A percentile compares a stretch with the other conserved stretches of the same genome.
These are phyloP conservation scores for Pythium apleroticum DNA, from an alignment of 352 stramenopile species.

Conservation along the genomic window DNA sequence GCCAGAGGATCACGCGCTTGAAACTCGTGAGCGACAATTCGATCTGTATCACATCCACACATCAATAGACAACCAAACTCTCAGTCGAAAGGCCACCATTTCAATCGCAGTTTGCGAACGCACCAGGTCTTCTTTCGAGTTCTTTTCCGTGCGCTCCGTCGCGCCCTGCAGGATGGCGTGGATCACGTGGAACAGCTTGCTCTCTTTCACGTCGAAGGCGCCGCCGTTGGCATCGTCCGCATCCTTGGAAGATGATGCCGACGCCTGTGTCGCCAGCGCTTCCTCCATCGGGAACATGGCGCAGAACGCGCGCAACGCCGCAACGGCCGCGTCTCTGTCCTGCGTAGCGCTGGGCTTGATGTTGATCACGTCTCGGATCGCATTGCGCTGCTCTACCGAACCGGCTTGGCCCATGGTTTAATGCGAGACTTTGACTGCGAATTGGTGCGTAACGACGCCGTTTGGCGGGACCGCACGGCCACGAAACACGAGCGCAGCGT, in stretches of 20 bases:
- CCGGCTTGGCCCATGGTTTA: slow-evolving; percentile 71
- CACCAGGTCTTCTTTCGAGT: slow-evolving; percentile 54
- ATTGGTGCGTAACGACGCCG: neutral
- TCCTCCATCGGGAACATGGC: slow-evolving; percentile 74
- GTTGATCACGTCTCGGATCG: slow-evolving; percentile 68
- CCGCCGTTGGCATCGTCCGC: slow-evolving; percentile 20
- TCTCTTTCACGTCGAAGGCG: slow-evolving; percentile 71
- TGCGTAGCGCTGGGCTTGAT: slow-evolving; percentile 38
- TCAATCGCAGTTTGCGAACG: slow-evolving; percentile 6
- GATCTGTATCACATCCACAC: slow-evolving; percentile 44
- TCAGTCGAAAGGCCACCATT: neutral
- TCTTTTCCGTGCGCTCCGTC: slow-evolving; percentile 53
- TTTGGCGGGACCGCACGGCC: neutral
- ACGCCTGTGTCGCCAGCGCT: slow-evolving; percentile 23
- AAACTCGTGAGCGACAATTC: slow-evolving; percentile 67
- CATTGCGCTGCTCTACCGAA: slow-evolving; percentile 78
- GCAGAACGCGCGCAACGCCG: slow-evolving; percentile 72
- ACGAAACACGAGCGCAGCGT: neutral
- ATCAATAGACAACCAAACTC: neutral
- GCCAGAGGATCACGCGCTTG: slow-evolving; percentile 73
- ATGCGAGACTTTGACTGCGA: neutral
- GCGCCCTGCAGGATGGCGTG: slow-evolving; percentile 67
- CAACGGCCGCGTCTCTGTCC: slow-evolving; percentile 44
- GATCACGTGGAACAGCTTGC: slow-evolving; percentile 72
- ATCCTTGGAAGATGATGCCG: slow-evolving; percentile 25